Percentiles rank a stretch among this genome's conserved stretches.
phyloP scores from a whole-genome alignment of 108 stramenopile genomes.

The Pseudonitzschia pungens region DNA sequence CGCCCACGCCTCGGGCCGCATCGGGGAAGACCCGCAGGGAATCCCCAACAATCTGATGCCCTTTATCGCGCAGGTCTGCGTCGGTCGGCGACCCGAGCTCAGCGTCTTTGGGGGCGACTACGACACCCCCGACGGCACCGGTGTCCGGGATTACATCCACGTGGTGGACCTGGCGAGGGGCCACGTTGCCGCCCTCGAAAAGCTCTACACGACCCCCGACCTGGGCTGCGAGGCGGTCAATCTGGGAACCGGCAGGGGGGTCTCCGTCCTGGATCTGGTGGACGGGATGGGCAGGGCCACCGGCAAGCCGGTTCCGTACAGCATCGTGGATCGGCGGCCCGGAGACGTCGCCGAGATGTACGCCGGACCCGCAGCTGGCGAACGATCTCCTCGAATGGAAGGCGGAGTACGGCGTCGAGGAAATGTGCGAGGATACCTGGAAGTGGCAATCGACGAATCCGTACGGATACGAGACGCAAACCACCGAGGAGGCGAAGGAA shows the following conservation, averaged over 20 bases:
- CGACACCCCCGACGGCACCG: constrained; percentile 97
- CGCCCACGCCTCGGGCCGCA: constrained; percentile 93
- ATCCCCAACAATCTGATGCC: constrained; percentile 99
- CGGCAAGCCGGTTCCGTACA: constrained; percentile 86
- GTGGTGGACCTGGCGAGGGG: constrained; percentile 98
- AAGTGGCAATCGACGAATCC: constrained; percentile 97
- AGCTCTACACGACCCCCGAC: constrained; percentile 59
- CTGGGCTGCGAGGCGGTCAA: constrained; percentile 91
- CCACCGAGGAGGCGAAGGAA: not conserved
- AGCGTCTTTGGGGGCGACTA: constrained; percentile 97
- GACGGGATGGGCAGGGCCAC: constrained; percentile 90
- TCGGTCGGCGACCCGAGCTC: constrained; percentile 91
- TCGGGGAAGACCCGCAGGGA: constrained; percentile 99
- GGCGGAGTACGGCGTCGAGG: constrained; percentile 82
- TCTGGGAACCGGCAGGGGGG: constrained; percentile 94
- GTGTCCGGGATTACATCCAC: constrained; percentile 99
- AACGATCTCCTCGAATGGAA: constrained; percentile 86
- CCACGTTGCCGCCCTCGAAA: constrained; percentile 92
- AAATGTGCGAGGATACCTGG: constrained; percentile 98
- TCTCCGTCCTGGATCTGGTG: constrained; percentile 94
- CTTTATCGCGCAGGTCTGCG: constrained; percentile 90
- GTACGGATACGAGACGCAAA: constrained; percentile 75
- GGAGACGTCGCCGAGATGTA: constrained; percentile 96
- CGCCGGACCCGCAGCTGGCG: constrained; percentile 88
- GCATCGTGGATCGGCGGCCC: constrained; percentile 82